These are phyloP conservation scores for Rostrohypoxylon terebratum DNA, from an alignment of 495 filamentous ascomycete species.

Conservation along the genomic window DNA sequence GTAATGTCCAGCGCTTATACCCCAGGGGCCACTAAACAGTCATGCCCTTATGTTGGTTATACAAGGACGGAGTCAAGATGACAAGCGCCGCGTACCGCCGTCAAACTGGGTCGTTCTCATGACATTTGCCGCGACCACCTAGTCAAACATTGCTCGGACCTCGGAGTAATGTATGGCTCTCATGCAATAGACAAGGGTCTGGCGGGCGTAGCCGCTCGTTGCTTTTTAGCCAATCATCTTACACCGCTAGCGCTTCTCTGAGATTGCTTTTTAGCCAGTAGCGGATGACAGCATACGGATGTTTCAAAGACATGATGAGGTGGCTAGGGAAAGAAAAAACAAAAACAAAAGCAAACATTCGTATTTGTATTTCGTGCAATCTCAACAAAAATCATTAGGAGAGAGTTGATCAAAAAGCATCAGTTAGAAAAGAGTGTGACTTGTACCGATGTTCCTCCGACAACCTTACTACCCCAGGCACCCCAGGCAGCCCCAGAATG, in stretches of 20 bases:
- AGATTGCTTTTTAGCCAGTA: slow-evolving; percentile 23
- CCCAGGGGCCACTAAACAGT: background rate
- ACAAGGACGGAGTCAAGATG: slow-evolving; percentile 14
- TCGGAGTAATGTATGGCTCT: slow-evolving; percentile 13
- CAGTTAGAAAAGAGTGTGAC: background rate
- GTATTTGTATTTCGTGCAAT: background rate
- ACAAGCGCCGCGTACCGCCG: background rate
- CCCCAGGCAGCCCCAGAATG: background rate
- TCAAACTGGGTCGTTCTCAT: background rate
- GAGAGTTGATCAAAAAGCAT: background rate
- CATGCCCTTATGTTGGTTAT: slow-evolving; percentile 14
- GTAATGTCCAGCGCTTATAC: slow-evolving; percentile 30
- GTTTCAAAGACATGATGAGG: background rate
- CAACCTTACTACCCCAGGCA: background rate
- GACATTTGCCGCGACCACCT: slow-evolving; percentile 3
- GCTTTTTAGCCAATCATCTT: slow-evolving; percentile 41
- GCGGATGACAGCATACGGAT: slow-evolving; percentile 7
- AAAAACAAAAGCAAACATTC: background rate
- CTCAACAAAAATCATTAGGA: background rate
- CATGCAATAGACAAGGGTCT: background rate
- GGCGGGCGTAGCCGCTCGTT: slow-evolving; percentile 20
- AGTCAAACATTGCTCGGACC: background rate
- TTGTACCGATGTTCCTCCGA: slow-evolving; percentile 9
- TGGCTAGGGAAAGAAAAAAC: background rate
- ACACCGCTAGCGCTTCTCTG: slow-evolving; percentile 26